A percentile compares a stretch with the other conserved stretches of the same genome.
phyloP scores from a whole-genome alignment of 768 basidiomycete genomes.

The Boletus pseudopeckii region DNA sequence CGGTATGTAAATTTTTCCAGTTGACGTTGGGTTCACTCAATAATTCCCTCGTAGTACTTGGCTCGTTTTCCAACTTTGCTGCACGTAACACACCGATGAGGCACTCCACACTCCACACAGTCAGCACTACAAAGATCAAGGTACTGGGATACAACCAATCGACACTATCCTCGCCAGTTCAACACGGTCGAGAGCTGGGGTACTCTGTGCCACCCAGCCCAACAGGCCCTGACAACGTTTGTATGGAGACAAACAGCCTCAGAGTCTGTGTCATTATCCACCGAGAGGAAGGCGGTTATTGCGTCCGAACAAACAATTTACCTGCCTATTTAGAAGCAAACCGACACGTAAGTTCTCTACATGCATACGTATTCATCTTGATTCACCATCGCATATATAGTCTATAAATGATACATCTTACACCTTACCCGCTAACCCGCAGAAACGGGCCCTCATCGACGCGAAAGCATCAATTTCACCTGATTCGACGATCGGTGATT shows the following conservation, averaged over 20 bases:
- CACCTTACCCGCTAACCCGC: constrained; percentile 54
- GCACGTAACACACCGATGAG: constrained; percentile 42
- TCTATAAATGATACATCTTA: constrained; percentile 52
- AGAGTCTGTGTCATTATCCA: constrained; percentile 67
- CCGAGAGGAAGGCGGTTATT: constrained; percentile 47
- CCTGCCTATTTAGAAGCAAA: constrained; percentile 78
- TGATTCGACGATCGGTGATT: constrained; percentile 79
- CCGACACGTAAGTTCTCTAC: constrained; percentile 52
- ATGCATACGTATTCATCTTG: not conserved
- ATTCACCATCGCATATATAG: constrained; percentile 28
- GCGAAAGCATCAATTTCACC: constrained; percentile 77
- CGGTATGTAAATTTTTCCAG: constrained; percentile 35
- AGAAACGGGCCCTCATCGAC: constrained; percentile 68
- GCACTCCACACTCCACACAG: constrained; percentile 53
- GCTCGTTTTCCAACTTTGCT: constrained; percentile 40
- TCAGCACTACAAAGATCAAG: constrained; percentile 18
- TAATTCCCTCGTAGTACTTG: constrained; percentile 38
- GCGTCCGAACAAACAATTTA: constrained; percentile 74
- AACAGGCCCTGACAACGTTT: constrained; percentile 36
- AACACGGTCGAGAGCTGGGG: constrained; percentile 27
- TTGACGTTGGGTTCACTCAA: not conserved
- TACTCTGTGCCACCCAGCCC: constrained; percentile 48
- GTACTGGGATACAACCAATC: constrained; percentile 1
- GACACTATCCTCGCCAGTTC: constrained; percentile 18
- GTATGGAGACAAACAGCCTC: constrained; percentile 42